Conservation (phyloP, 192 early-diverging fungal species). For the Entrophospora sp. region DNA sequence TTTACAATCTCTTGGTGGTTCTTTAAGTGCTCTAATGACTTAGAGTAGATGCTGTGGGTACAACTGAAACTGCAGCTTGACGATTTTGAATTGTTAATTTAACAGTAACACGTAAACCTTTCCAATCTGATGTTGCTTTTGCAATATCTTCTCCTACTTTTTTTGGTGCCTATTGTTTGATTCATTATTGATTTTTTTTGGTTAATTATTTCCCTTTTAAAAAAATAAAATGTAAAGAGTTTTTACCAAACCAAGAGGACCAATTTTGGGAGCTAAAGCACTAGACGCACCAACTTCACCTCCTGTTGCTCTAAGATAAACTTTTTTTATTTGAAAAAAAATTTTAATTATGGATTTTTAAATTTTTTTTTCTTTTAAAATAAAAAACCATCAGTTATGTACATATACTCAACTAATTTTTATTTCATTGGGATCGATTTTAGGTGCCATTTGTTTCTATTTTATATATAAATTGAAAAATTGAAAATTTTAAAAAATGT, state of each 20-base stretch:
- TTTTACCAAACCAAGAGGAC: constrained; percentile 91
- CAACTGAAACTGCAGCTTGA: constrained; percentile 94
- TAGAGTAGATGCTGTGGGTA: constrained; percentile 94
- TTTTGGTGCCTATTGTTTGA: constrained; percentile 74
- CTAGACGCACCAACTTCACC: constrained; percentile 95
- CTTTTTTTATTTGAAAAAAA: neutral
- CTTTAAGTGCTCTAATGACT: constrained; percentile 95
- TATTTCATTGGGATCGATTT: constrained; percentile 7
- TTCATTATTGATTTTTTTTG: constrained; percentile 31
- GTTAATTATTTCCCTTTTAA: neutral
- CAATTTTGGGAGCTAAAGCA: constrained; percentile 98
- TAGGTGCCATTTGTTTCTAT: constrained; percentile 3
- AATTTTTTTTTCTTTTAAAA: neutral
- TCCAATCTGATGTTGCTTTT: constrained; percentile 98
- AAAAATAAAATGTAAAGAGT: too few relatives aligned
- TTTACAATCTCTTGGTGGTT: constrained; percentile 94
- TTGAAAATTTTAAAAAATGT: too few relatives aligned
- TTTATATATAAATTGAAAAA: too few relatives aligned
- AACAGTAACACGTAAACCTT: constrained; percentile 98
- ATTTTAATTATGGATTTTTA: neutral
- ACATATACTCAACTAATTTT: constrained; percentile 7
- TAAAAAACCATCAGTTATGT: neutral
- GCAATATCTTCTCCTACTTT: constrained; percentile 99
- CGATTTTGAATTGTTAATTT: constrained; percentile 99
- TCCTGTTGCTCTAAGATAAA: constrained; percentile 91